Evolutionary conservation across 2,329 filamentous ascomycete genomes (phyloP), one percentile per base, ranked within the genome.

Genomic region (Fusarium dlaminii): DNA sequence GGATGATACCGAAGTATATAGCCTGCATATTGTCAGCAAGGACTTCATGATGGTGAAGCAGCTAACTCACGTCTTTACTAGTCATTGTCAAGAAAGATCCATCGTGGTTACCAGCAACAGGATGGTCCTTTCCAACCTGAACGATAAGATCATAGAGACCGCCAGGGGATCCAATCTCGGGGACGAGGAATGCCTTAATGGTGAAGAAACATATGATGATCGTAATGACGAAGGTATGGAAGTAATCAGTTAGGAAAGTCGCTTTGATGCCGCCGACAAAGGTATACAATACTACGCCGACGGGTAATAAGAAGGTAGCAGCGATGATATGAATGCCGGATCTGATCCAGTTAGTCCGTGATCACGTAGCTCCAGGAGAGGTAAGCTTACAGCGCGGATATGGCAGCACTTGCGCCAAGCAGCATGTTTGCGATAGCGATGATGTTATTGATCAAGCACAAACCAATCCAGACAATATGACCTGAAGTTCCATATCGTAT

Each of bases 51-150:
- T 29, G 3, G 7, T 17, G 9, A 13, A 13, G 15, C 5, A 27
- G 18, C 5, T 18, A 22, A 75, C 79, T 70, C 39, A 85, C 84
- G 24, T 81, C 63, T 88, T 87, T 86, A 6, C 87, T 88, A 0
- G 84, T 88, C 86, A 90, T 87, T 0, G 89, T 90, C 58, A 90
- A 63, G 66, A 87, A 89, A 0, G 86, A 87, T 1, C 88, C 55
- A 86, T 51, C 18, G 6, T 87, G 79, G 42, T 90, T 90, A 0
- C 87, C 88, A 1, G 80, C 77, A 0, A 90, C 85, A 0, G 87
- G 87, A 42, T 86, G 81, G 0, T 80, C 80, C 6, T 80, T 75
- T 1, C 83, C 84, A 0, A 86, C 85, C 8, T 84, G 81, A 11
- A 85, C 81, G 20, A 90, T 79, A 0, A 89, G 81, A 9, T 89